phyloP scores from a whole-genome alignment of 257 asterid species.

The Fraxinus pennsylvanica region DNA sequence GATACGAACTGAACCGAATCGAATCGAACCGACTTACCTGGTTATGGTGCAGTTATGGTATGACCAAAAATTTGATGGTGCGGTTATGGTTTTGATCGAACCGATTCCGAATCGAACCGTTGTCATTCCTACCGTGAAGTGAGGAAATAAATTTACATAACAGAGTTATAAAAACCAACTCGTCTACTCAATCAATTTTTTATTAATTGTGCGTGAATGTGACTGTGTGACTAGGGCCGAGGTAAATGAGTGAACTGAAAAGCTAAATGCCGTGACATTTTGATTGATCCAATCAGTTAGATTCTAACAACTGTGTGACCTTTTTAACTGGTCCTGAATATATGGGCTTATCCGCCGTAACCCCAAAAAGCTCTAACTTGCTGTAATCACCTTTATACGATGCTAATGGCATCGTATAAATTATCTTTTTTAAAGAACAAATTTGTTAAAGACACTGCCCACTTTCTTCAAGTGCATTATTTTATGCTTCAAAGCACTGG shows the following conservation, averaged over 20 bases:
- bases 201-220: neutral
- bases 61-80: too few relatives aligned
- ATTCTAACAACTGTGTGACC: neutral
- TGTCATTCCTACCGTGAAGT: too few relatives aligned
- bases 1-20: too few relatives aligned
- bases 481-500: slow-evolving; percentile 42
- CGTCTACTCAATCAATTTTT: too few relatives aligned
- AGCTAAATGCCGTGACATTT: neutral
- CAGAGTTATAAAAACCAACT: too few relatives aligned
- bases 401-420: slow-evolving; percentile 40
- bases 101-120: too few relatives aligned
- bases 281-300: neutral
- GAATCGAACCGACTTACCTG: too few relatives aligned
- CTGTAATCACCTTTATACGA: slow-evolving; percentile 34
- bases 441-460: slow-evolving; percentile 37
- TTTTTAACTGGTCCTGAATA: slow-evolving; percentile 9
- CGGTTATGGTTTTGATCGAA: too few relatives aligned
- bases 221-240: neutral
- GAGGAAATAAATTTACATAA: too few relatives aligned
- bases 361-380: slow-evolving; percentile 7
- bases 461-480: slow-evolving; percentile 45
- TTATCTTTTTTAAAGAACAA: slow-evolving; percentile 22
- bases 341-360: slow-evolving; percentile 1
- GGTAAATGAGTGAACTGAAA: neutral
- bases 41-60: too few relatives aligned